Base-by-base conservation (phyloP, 192 early-diverging fungal species). In the Jimgerdemannia lactiflua region DNA sequence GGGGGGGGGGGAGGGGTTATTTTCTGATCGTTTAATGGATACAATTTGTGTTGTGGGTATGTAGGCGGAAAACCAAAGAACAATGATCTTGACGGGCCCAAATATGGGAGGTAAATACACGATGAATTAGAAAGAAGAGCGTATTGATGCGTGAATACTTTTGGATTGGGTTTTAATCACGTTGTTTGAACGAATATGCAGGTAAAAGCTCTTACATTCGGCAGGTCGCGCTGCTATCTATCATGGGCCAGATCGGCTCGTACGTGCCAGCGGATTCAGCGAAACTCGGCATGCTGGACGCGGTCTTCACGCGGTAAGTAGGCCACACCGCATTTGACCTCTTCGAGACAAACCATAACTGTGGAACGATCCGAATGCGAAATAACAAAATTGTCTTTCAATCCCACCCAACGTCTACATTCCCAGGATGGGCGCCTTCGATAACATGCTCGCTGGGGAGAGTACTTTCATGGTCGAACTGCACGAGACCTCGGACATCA, bases 381-480 rank as follows among this genome's bases (percentile, higher is more conserved):
- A 59, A 10, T 59, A 59, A 10, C 14, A 59, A 29, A 29, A 29
- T 29, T 29, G 29, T 29, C 14, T 59, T 59, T 59, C 0, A 59
- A 59, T 14, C 14, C 49, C 14, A 14, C 11, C 49, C 49, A 6
- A 14, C 19, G 20, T 4, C 39, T 4, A 42, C 17, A n/a, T 11
- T 20, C 11, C 41, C 39, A 78, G 77, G 4, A 91, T 94, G 78
- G 93, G 94, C 0, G 89, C 92, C 0, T 86, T 87, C 3, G 95
- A 95, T 73, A 88, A 93, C 63, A 81, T 94, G 18, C 78, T 88
- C 39, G 79, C 73, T 0, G 85, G 93, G 19, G 87, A 92, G 68
- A 92, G 90, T 39, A 95, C 94, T 3, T 94, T 95, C 73, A 91
- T 93, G 89, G 89, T 95, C 3, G 94, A 94, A 74, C 83, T 95